Conservation (phyloP, 352 stramenopile species). For the Globisporangium alternatum region DNA sequence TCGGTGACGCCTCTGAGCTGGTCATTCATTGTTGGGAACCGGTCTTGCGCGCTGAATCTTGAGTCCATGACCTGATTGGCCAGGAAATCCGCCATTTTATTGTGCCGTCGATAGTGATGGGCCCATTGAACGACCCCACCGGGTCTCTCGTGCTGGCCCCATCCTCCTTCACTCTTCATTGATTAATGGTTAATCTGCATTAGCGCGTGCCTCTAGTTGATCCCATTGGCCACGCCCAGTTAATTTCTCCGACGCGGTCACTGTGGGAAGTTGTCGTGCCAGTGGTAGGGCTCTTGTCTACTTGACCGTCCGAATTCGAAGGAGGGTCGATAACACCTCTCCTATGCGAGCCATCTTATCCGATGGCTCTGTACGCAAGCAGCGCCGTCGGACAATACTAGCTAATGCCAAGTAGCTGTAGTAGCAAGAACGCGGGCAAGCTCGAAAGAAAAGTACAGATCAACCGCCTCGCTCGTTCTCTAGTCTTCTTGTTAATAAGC, state of each 20-base stretch:
- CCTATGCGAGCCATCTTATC: not conserved
- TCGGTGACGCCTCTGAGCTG: too few species aligned
- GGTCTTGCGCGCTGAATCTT: too few species aligned
- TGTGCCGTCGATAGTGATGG: too few species aligned
- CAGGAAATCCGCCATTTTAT: too few species aligned
- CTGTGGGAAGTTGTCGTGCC: not conserved
- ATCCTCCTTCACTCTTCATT: not conserved
- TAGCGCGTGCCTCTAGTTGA: not conserved
- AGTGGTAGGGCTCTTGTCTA: not conserved
- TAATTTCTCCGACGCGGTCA: not conserved
- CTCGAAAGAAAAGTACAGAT: not conserved
- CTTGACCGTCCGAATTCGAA: not conserved
- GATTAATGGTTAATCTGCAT: conserved; percentile 3
- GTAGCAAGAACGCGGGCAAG: too few species aligned
- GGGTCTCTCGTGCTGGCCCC: not conserved
- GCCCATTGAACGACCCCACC: too few species aligned
- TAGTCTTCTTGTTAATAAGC: too few species aligned
- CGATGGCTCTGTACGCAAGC: not conserved
- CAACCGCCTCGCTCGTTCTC: not conserved
- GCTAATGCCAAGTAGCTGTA: too few species aligned
- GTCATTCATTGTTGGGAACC: too few species aligned
- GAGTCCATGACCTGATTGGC: too few species aligned
- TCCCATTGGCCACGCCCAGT: not conserved
- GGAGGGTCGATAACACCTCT: not conserved
- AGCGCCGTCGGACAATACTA: not conserved